These are phyloP conservation scores for Neofusicoccum kwambonambiense DNA, from an alignment of 2,329 filamentous ascomycete species.

Conservation along the genomic window DNA sequence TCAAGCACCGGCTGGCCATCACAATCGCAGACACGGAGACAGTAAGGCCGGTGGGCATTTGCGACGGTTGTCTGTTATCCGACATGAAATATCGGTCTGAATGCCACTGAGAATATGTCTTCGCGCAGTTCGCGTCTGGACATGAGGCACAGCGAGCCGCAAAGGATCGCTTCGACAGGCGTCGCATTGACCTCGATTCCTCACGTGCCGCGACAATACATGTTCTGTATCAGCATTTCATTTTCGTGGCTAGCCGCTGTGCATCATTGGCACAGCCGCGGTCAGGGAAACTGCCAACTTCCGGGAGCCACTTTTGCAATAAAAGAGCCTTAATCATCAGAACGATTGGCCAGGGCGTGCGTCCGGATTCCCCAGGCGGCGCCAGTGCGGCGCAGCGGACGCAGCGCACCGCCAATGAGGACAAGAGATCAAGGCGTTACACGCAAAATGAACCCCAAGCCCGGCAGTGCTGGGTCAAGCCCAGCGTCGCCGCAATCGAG, in stretches of 20 bases:
- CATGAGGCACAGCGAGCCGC: conserved; percentile 5
- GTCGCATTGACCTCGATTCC: neutral
- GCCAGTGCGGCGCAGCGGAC: neutral
- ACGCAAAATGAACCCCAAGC: neutral
- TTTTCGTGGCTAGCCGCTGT: neutral
- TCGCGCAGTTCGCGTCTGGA: conserved; percentile 7
- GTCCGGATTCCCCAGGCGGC: neutral
- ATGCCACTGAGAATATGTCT: neutral
- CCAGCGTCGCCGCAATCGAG: neutral
- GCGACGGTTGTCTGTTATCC: neutral
- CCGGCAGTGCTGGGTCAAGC: conserved; percentile 1
- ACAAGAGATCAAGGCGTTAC: neutral
- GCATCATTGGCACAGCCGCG: neutral
- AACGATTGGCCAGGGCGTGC: conserved; percentile 3
- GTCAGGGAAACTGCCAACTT: neutral
- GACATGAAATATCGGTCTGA: neutral
- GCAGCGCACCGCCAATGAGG: neutral
- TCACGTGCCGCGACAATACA: neutral
- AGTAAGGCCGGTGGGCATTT: neutral
- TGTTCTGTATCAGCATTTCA: neutral
- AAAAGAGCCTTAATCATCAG: conserved; percentile 1
- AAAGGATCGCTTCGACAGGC: neutral
- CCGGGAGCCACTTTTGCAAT: conserved; percentile 7
- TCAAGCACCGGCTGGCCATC: neutral
- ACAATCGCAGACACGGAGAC: neutral